phyloP scores from a whole-genome alignment of 805 yeast genomes.

The Candida succiphila region DNA sequence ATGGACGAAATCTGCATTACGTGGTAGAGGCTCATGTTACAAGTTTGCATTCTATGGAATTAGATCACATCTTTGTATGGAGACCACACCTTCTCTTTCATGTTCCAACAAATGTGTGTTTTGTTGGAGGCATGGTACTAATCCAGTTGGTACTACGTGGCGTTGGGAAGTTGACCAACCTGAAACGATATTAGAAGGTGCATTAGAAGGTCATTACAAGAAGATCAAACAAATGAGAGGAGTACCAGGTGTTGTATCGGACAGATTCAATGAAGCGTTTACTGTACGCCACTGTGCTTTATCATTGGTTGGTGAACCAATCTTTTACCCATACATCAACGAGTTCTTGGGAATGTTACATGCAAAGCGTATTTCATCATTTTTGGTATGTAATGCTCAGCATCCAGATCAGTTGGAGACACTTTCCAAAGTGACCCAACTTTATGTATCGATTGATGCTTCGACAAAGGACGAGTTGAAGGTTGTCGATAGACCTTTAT shows the following conservation, averaged over 20 bases:
- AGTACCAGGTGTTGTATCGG: constrained; percentile 88
- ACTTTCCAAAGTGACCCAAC: constrained; percentile 73
- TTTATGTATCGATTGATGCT: constrained; percentile 90
- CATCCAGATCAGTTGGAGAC: constrained; percentile 77
- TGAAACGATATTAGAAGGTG: constrained; percentile 74
- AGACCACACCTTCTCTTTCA: constrained; percentile 86
- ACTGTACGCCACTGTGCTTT: constrained; percentile 85
- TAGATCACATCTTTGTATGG: constrained; percentile 88
- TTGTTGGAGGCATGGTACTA: constrained; percentile 97
- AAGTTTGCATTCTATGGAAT: constrained; percentile 90
- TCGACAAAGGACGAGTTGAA: constrained; percentile 75
- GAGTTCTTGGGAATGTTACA: constrained; percentile 77
- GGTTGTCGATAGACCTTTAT: constrained; percentile 80
- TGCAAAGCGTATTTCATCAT: constrained; percentile 70
- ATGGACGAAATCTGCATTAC: constrained; percentile 90
- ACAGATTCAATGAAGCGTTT: constrained; percentile 85
- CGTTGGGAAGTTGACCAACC: constrained; percentile 94
- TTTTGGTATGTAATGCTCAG: constrained; percentile 91
- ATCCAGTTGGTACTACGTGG: constrained; percentile 95
- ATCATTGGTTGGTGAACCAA: constrained; percentile 91
- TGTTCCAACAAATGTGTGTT: constrained; percentile 94
- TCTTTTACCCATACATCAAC: constrained; percentile 85
- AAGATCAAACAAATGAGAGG: constrained; percentile 93
- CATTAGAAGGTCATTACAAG: constrained; percentile 79
- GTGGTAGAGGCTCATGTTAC: constrained; percentile 93